Evolutionary conservation across 2,329 filamentous ascomycete genomes (phyloP).

Genomic region (Hypoxylon sp.): DNA sequence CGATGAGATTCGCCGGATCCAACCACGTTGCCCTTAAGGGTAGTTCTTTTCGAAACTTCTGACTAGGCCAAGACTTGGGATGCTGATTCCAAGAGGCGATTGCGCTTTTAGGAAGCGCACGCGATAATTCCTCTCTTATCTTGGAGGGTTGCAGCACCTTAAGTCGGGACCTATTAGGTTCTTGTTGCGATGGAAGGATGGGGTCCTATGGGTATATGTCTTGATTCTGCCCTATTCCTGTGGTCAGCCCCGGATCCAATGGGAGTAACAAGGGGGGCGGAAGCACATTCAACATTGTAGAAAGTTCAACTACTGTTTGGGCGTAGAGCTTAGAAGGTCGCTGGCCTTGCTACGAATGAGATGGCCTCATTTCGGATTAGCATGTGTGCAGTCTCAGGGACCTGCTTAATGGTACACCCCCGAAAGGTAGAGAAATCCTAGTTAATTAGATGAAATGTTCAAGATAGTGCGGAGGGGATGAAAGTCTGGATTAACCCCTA

Average conservation of each 20-base stretch:
- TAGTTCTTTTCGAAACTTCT: slow-evolving; percentile 5
- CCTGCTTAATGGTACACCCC: neutral
- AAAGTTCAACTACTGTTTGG: slow-evolving; percentile 4
- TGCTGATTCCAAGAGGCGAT: slow-evolving; percentile 1
- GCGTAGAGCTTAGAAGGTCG: neutral
- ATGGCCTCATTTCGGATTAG: slow-evolving; percentile 3
- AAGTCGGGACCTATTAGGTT: slow-evolving; percentile 29
- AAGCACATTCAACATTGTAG: slow-evolving; percentile 3
- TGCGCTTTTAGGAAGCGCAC: slow-evolving; percentile 9
- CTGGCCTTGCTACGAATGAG: neutral
- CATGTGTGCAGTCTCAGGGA: slow-evolving; percentile 5
- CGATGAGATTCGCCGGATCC: slow-evolving; percentile 27
- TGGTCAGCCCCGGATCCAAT: no score
- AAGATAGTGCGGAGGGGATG: neutral
- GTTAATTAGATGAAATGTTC: slow-evolving; percentile 7
- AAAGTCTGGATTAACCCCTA: slow-evolving; percentile 1
- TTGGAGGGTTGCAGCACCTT: slow-evolving; percentile 27
- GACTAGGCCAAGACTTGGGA: slow-evolving; percentile 3
- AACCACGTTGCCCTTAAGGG: slow-evolving; percentile 17
- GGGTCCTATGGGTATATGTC: slow-evolving; percentile 1
- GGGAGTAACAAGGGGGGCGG: neutral
- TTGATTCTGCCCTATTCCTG: no score
- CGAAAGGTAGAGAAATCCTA: neutral
- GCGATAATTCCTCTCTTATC: slow-evolving; percentile 1
- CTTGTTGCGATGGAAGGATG: slow-evolving; percentile 6